Percentiles rank a stretch among this genome's conserved stretches.
Conservation (phyloP, 495 filamentous ascomycete species). For the Trichoderma reesei region DNA sequence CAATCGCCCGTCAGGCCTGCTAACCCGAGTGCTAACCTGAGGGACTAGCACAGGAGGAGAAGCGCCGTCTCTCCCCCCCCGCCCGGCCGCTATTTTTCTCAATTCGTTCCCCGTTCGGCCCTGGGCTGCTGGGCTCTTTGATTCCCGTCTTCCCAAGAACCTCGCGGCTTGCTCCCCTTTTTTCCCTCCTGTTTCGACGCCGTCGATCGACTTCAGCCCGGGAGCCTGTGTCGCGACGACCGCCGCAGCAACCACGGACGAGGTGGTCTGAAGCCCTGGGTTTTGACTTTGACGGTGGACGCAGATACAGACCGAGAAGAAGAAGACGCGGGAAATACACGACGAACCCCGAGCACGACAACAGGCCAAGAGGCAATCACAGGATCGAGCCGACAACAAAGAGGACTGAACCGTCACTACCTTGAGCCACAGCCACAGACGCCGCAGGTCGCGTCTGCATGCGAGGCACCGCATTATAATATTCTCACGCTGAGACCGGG, state of each 20-base stretch:
- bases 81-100: conserved; percentile 2
- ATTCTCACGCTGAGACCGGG: background rate
- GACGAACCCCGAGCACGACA: background rate
- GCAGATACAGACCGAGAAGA: background rate
- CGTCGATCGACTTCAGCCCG: conserved; percentile 6
- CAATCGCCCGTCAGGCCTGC: background rate
- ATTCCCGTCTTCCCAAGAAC: background rate
- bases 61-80: background rate
- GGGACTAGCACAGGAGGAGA: background rate
- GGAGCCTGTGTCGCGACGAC: conserved; percentile 7
- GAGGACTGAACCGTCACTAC: background rate
- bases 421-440: background rate
- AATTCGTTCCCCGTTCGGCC: background rate
- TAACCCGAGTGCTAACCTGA: too few relatives aligned
- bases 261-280: background rate
- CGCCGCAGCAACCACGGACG: background rate
- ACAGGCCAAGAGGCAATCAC: background rate
- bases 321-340: background rate
- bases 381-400: background rate
- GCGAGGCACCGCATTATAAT: background rate
- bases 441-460: background rate
- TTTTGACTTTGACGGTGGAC: background rate
- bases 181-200: background rate
- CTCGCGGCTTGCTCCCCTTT: conserved; percentile 1
- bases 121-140: too few relatives aligned